Percentiles rank a stretch among this genome's conserved stretches.
phyloP scores from a whole-genome alignment of 1,139 yeast genomes.

The Meyerozyma sp. region DNA sequence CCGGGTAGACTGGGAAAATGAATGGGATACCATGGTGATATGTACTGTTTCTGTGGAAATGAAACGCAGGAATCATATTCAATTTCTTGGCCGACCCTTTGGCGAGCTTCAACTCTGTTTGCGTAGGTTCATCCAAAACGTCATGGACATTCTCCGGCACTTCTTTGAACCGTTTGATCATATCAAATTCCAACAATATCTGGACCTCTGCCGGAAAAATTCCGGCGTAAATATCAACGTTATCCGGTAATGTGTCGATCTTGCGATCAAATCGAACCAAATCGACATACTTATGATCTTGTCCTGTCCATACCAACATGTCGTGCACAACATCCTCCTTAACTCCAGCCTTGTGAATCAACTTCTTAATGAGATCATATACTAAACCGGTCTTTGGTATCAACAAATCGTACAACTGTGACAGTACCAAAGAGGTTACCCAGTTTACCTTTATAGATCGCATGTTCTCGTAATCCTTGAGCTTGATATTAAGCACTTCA shows the following conservation, averaged over 20 bases:
- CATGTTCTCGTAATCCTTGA: conserved; percentile 75
- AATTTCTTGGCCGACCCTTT: conserved; percentile 30
- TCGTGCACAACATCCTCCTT: conserved; percentile 44
- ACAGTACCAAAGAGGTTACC: conserved; percentile 59
- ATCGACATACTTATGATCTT: conserved; percentile 34
- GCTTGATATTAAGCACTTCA: conserved; percentile 69
- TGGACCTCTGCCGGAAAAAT: conserved; percentile 42
- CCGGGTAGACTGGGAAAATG: conserved; percentile 59
- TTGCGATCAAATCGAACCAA: conserved; percentile 33
- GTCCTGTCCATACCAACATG: conserved; percentile 56
- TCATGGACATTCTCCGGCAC: conserved; percentile 17
- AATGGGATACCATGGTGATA: conserved; percentile 88
- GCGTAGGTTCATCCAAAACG: conserved; percentile 18
- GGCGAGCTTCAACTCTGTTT: conserved; percentile 25
- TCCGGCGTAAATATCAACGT: conserved; percentile 37
- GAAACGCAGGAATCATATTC: conserved; percentile 50
- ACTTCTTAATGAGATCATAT: conserved; percentile 48
- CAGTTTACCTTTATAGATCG: conserved; percentile 58
- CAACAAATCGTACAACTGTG: conserved; percentile 63
- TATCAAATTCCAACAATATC: conserved; percentile 33
- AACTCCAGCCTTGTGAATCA: conserved; percentile 53
- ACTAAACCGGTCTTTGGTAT: conserved; percentile 61
- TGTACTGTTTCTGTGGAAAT: conserved; percentile 67
- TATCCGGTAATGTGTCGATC: conserved; percentile 29
- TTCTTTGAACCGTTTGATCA: conserved; percentile 25